phyloP scores from a whole-genome alignment of 2,329 filamentous ascomycete genomes.

The Trichophyton verrucosum region DNA sequence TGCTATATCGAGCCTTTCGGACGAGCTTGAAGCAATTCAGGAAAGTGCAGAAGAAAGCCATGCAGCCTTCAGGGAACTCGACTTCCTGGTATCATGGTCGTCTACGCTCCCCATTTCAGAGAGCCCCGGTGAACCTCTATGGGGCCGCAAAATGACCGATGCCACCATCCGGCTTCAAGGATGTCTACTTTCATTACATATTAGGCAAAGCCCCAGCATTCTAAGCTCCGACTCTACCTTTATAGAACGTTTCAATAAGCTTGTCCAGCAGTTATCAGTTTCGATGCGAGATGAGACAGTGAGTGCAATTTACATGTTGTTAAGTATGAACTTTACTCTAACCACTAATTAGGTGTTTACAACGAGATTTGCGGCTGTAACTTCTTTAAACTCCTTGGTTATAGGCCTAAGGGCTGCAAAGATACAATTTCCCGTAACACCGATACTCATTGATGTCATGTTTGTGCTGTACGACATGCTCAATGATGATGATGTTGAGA shows the following conservation, averaged over 20 bases:
- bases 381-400: slow-evolving; percentile 25
- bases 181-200: slow-evolving; percentile 24
- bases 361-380: slow-evolving; percentile 27
- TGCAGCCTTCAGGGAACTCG: slow-evolving; percentile 13
- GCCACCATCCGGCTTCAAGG: slow-evolving; percentile 28
- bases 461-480: slow-evolving; percentile 62
- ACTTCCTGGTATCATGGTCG: slow-evolving; percentile 11
- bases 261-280: slow-evolving; percentile 26
- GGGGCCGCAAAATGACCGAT: slow-evolving; percentile 28
- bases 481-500: slow-evolving; percentile 85
- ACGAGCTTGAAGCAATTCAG: slow-evolving; percentile 19
- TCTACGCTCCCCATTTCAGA: slow-evolving; percentile 6
- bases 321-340: background rate
- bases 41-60: slow-evolving; percentile 13
- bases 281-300: slow-evolving; percentile 33
- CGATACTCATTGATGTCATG: slow-evolving; percentile 43
- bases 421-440: slow-evolving; percentile 16
- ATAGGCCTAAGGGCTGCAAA: slow-evolving; percentile 31
- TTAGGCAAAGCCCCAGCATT: background rate
- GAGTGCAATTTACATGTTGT: slow-evolving; percentile 10
- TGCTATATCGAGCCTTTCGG: slow-evolving; percentile 25
- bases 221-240: background rate
- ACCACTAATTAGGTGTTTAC: slow-evolving; percentile 24
- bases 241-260: slow-evolving; percentile 18
- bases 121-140: slow-evolving; percentile 15